Evolutionary conservation across 306 rosid genomes (phyloP), one percentile per base, ranked within the genome.

Genomic region (Lathyrus sativus): DNA sequence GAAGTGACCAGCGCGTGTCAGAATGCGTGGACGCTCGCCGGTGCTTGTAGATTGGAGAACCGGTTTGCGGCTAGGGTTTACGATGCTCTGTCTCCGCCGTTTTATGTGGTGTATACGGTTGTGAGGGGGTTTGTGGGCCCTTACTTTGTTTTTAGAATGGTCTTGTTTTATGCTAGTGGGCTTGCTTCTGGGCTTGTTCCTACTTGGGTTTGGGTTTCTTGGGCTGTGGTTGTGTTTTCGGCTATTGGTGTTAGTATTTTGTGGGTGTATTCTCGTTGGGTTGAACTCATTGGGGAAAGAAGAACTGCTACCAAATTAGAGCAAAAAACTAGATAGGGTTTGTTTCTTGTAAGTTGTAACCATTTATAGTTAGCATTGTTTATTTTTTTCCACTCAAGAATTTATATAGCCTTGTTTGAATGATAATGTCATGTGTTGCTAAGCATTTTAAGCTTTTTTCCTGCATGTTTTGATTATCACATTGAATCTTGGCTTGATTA

Each of bases 181-280:
- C 79, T 73, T 2, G 97, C 83, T 7, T 75, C 77, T 37, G 78
- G 78, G 5, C 74, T 87, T 70, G 81, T 93, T 44, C 95, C 99
- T 0, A 26, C 19, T 19, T 93, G 97, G 99, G 77, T 83, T 44
- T 93, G 99, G 97, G 69, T 77, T 38, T 90, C 99, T 24, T 93
- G 97, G 99, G 83, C 84, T 6, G 77, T 53, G 19, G 99, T 93
- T 13, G 89, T 93, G 8, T 3, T 79, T 0, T 7, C 50, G 8
- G 99, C 99, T 0, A 88, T 90, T 66, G 88, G 86, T 45, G 96
- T 84, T 11, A 93, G 97, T 41, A 84, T 90, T 38, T 11, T 88
- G 83, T 93, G 99, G 99, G 78, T 93, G 78, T 73, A 50, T 0
- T 87, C 91, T 80, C 92, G 89, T 12, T 93, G 99, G 99, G 9